Evolutionary conservation across 495 filamentous ascomycete species (phyloP).

Genomic region (Friedmanniomyces simplex): DNA sequence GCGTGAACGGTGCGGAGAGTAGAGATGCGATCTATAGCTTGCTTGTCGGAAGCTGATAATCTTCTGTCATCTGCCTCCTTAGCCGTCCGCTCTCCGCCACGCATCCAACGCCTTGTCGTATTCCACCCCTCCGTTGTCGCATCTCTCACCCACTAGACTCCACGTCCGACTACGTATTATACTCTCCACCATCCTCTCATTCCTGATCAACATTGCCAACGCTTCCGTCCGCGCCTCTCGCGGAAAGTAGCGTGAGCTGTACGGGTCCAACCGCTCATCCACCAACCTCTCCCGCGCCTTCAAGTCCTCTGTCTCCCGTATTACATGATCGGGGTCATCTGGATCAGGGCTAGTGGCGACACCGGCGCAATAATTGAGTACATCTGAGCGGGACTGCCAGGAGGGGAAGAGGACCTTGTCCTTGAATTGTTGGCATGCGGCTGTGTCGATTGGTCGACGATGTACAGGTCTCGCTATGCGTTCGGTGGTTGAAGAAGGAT

Average conservation of each 20-base stretch:
- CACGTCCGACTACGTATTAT: conserved; percentile 80
- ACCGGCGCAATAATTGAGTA: conserved; percentile 78
- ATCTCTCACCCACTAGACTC: conserved; percentile 70
- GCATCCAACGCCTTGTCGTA: conserved; percentile 56
- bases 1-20: too few species aligned
- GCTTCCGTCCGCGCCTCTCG: conserved; percentile 74
- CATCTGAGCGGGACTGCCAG: conserved; percentile 77
- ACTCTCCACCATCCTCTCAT: conserved; percentile 75
- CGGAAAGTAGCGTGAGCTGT: conserved; percentile 75
- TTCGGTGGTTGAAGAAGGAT: conserved; percentile 63
- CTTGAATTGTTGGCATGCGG: conserved; percentile 59
- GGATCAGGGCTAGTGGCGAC: conserved; percentile 85
- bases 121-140: conserved; percentile 43
- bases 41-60: too few species aligned
- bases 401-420: conserved; percentile 72
- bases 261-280: conserved; percentile 86
- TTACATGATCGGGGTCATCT: conserved; percentile 67
- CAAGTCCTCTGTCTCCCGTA: conserved; percentile 59
- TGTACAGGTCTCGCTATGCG: conserved; percentile 34
- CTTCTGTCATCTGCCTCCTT: too few species aligned
- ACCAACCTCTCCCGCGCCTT: conserved; percentile 65
- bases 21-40: too few species aligned
- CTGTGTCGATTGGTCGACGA: conserved; percentile 29
- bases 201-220: conserved; percentile 64
- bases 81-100: conserved; percentile 36